Evolutionary conservation across 148 eudicot species (phyloP).

Genomic region (Vaccinium myrtillus): DNA sequence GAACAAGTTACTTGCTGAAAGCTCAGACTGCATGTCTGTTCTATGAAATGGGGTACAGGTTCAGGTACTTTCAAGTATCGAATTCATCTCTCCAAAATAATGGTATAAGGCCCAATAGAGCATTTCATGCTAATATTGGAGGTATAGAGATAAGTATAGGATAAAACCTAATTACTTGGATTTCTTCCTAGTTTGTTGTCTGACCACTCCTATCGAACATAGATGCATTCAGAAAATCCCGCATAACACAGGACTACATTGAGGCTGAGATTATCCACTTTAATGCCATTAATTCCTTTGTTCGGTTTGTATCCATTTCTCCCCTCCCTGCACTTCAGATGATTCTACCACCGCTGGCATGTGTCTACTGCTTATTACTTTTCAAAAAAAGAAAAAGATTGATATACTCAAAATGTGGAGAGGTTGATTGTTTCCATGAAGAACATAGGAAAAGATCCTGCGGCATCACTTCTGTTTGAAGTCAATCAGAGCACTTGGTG

Average conservation of each 20-base stretch:
- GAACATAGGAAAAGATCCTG: too few species aligned
- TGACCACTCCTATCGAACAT: background rate
- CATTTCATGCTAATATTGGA: background rate
- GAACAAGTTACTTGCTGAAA: background rate
- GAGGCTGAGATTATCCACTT: background rate
- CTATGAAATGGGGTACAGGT: background rate
- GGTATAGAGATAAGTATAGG: background rate
- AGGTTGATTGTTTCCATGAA: background rate
- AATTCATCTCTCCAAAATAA: background rate
- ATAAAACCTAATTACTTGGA: background rate
- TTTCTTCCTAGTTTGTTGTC: background rate
- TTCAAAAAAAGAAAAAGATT: background rate
- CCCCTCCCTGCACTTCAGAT: background rate
- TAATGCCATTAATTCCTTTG: background rate
- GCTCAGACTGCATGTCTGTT: constrained; percentile 6
- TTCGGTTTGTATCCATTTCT: constrained; percentile 4
- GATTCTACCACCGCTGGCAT: background rate
- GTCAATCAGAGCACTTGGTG: background rate
- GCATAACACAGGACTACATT: background rate
- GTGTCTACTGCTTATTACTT: background rate
- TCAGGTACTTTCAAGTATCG: background rate
- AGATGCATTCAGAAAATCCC: background rate
- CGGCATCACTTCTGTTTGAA: background rate
- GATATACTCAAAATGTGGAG: background rate
- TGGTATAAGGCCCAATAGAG: background rate